These are phyloP conservation scores for Paracoccidioides brasiliensis DNA, from an alignment of 2,329 filamentous ascomycete species.

Conservation along the genomic window DNA sequence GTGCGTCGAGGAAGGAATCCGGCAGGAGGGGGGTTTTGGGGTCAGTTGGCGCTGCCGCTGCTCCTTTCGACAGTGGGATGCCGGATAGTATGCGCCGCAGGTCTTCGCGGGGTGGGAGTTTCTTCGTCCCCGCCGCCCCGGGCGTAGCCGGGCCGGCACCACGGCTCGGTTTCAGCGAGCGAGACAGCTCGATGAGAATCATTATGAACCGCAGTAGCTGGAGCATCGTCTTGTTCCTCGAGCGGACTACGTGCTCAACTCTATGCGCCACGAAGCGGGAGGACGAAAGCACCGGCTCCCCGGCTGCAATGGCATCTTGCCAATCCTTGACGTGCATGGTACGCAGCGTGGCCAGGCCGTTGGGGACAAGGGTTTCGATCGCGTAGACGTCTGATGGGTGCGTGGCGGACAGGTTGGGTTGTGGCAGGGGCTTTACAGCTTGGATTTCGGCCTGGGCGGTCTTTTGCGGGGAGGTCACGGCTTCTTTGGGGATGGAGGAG, in stretches of 20 bases:
- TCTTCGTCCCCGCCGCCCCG: conserved; percentile 23
- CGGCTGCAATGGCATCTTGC: conserved; percentile 26
- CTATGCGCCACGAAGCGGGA: conserved; percentile 34
- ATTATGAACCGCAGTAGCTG: conserved; percentile 35
- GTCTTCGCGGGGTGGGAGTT: conserved; percentile 28
- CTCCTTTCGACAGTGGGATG: conserved; percentile 14
- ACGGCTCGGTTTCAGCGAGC: conserved; percentile 19
- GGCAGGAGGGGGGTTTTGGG: conserved; percentile 17
- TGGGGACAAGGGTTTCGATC: conserved; percentile 30
- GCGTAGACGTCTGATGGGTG: conserved; percentile 36
- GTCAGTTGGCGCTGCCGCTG: not conserved
- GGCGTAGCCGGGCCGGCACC: conserved; percentile 12
- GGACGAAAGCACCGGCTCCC: conserved; percentile 24
- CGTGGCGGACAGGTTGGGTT: conserved; percentile 29
- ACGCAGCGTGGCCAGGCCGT: conserved; percentile 28
- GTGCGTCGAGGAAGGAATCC: conserved; percentile 27
- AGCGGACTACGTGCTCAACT: conserved; percentile 27
- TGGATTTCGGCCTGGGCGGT: conserved; percentile 30
- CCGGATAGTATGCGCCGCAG: conserved; percentile 26
- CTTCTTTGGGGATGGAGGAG: conserved; percentile 27
- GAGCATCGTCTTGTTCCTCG: conserved; percentile 28
- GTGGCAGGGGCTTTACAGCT: conserved; percentile 34
- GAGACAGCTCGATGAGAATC: conserved; percentile 31
- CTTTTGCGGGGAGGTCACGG: conserved; percentile 21
- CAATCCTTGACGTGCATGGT: conserved; percentile 33